Evolutionary conservation across 2,329 filamentous ascomycete genomes (phyloP).

Genomic region (Botryotinia calthae): DNA sequence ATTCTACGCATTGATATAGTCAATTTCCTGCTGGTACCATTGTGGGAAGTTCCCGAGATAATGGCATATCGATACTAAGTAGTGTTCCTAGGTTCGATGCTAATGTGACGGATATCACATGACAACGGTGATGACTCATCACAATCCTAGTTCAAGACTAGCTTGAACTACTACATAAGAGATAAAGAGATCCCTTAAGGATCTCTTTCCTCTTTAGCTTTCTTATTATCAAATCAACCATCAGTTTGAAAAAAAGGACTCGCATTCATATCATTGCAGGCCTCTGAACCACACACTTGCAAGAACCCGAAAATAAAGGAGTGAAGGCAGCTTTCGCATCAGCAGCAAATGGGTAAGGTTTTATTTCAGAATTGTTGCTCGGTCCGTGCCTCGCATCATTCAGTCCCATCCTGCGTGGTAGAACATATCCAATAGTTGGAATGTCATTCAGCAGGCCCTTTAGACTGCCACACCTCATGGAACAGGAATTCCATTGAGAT

Average conservation of each 20-base stretch:
- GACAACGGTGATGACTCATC: too few relatives aligned
- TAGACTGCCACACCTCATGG: not conserved
- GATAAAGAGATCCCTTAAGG: too few relatives aligned
- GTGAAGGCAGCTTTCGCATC: not conserved
- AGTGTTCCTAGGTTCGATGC: not conserved
- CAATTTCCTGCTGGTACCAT: fast-evolving
- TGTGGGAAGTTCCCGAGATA: not conserved
- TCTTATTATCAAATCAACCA: not conserved
- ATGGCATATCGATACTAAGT: not conserved
- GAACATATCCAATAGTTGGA: not conserved
- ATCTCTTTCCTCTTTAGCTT: too few relatives aligned
- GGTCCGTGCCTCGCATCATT: not conserved
- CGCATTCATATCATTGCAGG: not conserved
- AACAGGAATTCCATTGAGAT: not conserved
- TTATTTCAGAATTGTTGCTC: not conserved
- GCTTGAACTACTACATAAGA: too few relatives aligned
- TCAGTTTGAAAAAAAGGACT: not conserved
- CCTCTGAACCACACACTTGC: fast-evolving
- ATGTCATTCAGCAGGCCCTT: not conserved
- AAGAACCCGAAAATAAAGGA: not conserved
- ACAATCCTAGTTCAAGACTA: too few relatives aligned
- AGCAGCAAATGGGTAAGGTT: not conserved
- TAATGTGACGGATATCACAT: too few relatives aligned
- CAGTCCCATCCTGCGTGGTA: not conserved
- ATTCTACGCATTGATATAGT: not conserved